Percentiles rank a stretch among this genome's conserved stretches.
Conservation (phyloP, 305 asterid species). For the Rubia balearica region DNA sequence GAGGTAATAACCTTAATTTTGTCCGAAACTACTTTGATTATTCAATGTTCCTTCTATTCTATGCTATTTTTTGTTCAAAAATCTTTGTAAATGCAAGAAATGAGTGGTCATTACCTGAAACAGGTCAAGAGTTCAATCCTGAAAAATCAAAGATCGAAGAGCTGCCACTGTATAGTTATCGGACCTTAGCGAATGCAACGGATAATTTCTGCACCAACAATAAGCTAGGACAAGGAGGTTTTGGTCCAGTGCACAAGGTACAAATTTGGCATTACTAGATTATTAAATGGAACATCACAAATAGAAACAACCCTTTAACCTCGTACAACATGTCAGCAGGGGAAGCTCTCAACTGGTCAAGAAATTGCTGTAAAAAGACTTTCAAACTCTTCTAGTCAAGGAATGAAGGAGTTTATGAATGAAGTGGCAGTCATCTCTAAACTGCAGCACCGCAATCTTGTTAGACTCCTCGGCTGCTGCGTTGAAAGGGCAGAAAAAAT, state of each 20-base stretch:
- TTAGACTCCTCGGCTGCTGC: background rate
- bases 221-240: slow-evolving; percentile 4
- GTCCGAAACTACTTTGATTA: background rate
- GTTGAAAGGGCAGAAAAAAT: background rate
- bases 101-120: background rate
- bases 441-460: background rate
- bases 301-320: background rate
- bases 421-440: background rate
- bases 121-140: background rate
- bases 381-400: background rate
- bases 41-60: background rate
- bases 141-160: background rate
- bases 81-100: background rate
- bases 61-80: background rate
- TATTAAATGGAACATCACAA: too few species aligned
- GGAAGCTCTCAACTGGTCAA: background rate
- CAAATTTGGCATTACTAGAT: background rate
- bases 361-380: slow-evolving; percentile 1
- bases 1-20: background rate
- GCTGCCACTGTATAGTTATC: background rate
- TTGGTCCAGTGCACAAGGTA: slow-evolving; percentile 3
- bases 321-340: background rate
- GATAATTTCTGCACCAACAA: background rate
- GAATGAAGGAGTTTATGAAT: background rate
- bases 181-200: background rate